These are phyloP conservation scores for Talaromyces verruculosus DNA, from an alignment of 2,329 filamentous ascomycete species.

Conservation along the genomic window DNA sequence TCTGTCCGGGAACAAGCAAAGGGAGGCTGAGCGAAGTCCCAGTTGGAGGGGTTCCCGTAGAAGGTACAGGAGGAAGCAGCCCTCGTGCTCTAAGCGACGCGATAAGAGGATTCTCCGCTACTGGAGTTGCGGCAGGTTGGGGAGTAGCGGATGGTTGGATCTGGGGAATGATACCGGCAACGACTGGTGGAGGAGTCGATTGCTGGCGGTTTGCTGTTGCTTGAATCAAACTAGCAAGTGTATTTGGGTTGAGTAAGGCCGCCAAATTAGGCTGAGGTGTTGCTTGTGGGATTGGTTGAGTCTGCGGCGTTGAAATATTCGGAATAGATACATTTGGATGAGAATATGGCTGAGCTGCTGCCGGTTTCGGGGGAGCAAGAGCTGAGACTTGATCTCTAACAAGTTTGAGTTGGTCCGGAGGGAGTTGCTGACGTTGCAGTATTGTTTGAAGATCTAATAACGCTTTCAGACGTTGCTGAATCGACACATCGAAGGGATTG, in stretches of 20 bases:
- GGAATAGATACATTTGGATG: conserved; percentile 16
- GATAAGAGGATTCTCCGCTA: conserved; percentile 61
- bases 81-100: conserved; percentile 68
- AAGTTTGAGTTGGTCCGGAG: conserved; percentile 76
- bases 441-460: conserved; percentile 81
- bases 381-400: conserved; percentile 82
- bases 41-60: conserved; percentile 36
- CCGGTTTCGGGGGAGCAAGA: conserved; percentile 54
- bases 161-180: conserved; percentile 47
- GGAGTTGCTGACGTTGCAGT: conserved; percentile 73
- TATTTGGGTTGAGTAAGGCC: conserved; percentile 42
- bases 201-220: conserved; percentile 43
- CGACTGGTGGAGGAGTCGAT: conserved; percentile 49
- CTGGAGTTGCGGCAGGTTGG: conserved; percentile 46
- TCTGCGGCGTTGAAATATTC: conserved; percentile 37
- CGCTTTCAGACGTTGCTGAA: conserved; percentile 78
- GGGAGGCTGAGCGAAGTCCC: conserved; percentile 43
- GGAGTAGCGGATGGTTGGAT: conserved; percentile 60
- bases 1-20: conserved; percentile 42
- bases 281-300: conserved; percentile 37
- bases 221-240: conserved; percentile 48
- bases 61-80: conserved; percentile 55
- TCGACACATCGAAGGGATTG: conserved; percentile 71
- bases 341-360: conserved; percentile 23
- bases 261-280: conserved; percentile 34